Base-by-base conservation (phyloP, 441 rosid species). In the Manihot esculenta region DNA sequence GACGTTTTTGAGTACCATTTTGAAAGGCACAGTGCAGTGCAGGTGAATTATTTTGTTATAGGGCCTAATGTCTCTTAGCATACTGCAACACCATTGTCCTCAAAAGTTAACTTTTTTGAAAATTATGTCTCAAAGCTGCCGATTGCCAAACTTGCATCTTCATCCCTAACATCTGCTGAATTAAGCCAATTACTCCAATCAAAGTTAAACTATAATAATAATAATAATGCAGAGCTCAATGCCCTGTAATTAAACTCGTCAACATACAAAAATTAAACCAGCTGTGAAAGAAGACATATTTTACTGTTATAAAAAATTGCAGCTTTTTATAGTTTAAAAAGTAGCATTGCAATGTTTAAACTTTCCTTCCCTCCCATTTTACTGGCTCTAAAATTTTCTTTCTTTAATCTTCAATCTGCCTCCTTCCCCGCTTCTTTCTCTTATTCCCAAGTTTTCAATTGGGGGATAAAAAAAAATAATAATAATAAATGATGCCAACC, bases 371-470 rank as follows among this genome's bases (percentile, higher is more conserved):
- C 33, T 30, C 54, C 17, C 47, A 35, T 24, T 45, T n/a, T 35
- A 24, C 35, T 24, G 20, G 33, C 58, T 47, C n/a, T 23, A 10
- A 9, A 3, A 15, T 10, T 61, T 47, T 38, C 24, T 38, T 8
- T 35, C 61, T 30, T 49, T 38, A 38, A 5, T 5, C 42, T 38
- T 38, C 42, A 38, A 38, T 5, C 42, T 38, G 42, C 42, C 42
- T 38, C 8, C 7, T 5, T 1, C 66, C 64, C 65, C 76, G 24
- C 53, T 49, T 63, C 80, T 80, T 78, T 80, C 81, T 68, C 81
- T 79, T 68, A 70, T 83, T 83, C 65, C 84, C 64, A 75, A 72
- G 72, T 35, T 70, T 72, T 68, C 42, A 38, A 38, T 38, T 38
- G 7, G 42, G 42, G 42, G 42, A 61, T 4, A 20, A 21, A 33